A percentile compares a stretch with the other conserved stretches of the same genome.
Evolutionary conservation across 192 early-diverging fungal species (phyloP).

Genomic region (Backusella luteola): DNA sequence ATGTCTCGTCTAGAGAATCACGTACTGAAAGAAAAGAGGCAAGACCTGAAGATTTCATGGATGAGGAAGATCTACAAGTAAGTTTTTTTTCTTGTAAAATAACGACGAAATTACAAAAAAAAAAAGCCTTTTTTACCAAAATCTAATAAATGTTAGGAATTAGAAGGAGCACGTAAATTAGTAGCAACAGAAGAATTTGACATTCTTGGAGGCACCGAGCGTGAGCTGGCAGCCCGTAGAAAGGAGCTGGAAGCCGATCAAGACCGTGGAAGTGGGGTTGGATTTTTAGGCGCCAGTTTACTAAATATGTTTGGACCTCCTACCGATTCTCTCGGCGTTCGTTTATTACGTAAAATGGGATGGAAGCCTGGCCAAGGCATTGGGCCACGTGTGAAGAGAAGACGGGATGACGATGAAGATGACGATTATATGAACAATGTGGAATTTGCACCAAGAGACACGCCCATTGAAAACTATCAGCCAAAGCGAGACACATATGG

Average conservation of each 20-base stretch:
- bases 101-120: too few species aligned
- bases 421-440: conserved; percentile 46
- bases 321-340: conserved; percentile 56
- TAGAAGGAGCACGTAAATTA: conserved; percentile 47
- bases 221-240: conserved; percentile 51
- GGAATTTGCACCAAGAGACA: conserved; percentile 71
- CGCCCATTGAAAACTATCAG: conserved; percentile 41
- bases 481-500: conserved; percentile 61
- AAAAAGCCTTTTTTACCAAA: conserved; percentile 2
- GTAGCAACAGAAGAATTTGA: conserved; percentile 70
- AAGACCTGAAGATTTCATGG: conserved; percentile 92
- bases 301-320: conserved; percentile 62
- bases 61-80: conserved; percentile 89
- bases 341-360: conserved; percentile 78
- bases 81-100: not conserved
- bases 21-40: conserved; percentile 49
- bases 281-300: conserved; percentile 28
- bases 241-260: conserved; percentile 44
- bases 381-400: conserved; percentile 60
- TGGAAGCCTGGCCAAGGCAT: conserved; percentile 88
- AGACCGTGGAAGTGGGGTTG: conserved; percentile 36
- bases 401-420: conserved; percentile 19
- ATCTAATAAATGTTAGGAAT: conserved; percentile 40
- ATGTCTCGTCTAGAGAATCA: conserved; percentile 72
- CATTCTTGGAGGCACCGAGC: conserved; percentile 58